phyloP scores from a whole-genome alignment of 805 yeast genomes.

The Danielozyma ontarioensis region DNA sequence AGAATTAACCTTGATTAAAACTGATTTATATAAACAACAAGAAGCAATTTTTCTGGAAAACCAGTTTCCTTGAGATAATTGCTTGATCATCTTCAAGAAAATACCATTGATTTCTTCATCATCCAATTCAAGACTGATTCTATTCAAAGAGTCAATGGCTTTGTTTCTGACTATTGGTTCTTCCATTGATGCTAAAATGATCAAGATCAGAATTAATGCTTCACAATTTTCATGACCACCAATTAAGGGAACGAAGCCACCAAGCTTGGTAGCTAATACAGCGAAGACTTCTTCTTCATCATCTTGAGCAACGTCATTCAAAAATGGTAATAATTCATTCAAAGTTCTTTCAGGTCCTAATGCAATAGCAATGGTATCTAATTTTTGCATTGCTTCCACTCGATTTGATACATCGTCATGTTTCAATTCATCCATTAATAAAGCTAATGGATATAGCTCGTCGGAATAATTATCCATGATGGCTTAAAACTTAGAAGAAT shows the following conservation, averaged over 20 bases:
- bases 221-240: conserved; percentile 70
- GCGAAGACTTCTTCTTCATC: conserved; percentile 98
- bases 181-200: conserved; percentile 84
- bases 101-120: conserved; percentile 58
- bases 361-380: conserved; percentile 92
- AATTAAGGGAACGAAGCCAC: conserved; percentile 78
- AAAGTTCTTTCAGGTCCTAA: conserved; percentile 92
- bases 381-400: conserved; percentile 88
- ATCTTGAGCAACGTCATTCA: conserved; percentile 86
- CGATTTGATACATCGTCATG: conserved; percentile 94
- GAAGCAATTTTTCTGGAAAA: conserved; percentile 88
- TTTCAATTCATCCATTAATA: conserved; percentile 93
- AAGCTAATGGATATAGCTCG: conserved; percentile 88
- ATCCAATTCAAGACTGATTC: conserved; percentile 58
- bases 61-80: conserved; percentile 87
- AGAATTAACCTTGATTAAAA: conserved; percentile 54
- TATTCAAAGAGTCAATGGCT: conserved; percentile 82
- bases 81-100: conserved; percentile 71
- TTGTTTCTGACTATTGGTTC: conserved; percentile 95
- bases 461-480: conserved; percentile 39
- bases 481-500: conserved; percentile 1
- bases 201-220: conserved; percentile 57
- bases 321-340: conserved; percentile 82
- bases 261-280: conserved; percentile 85
- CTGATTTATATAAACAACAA: conserved; percentile 78